Conservation (phyloP, 108 stramenopile genomes). For the Craspedostauros australis region DNA sequence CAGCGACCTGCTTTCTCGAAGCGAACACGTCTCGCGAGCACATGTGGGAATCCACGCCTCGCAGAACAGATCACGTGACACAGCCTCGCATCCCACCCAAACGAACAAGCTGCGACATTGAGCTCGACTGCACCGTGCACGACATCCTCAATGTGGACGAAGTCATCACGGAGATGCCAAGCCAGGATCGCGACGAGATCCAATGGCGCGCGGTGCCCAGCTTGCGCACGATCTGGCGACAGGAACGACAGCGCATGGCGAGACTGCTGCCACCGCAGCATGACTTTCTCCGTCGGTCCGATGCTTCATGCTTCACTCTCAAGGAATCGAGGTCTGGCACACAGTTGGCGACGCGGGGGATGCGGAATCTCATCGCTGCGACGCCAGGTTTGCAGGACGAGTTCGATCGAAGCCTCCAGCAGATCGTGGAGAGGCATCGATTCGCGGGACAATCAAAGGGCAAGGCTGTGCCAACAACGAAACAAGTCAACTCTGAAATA, state of each 20-base stretch:
- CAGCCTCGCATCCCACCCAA: no score
- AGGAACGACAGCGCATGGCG: conserved; percentile 71
- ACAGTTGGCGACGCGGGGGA: conserved; percentile 52
- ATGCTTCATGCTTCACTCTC: conserved; percentile 47
- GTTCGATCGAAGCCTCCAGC: conserved; percentile 51
- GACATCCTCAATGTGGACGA: conserved; percentile 58
- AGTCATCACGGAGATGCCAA: conserved; percentile 55
- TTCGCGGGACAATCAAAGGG: no score
- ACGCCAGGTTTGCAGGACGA: conserved; percentile 64
- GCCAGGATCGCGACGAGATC: conserved; percentile 47
- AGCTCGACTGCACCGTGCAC: conserved; percentile 64
- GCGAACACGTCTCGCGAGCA: no score
- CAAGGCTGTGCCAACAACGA: no score
- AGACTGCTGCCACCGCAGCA: conserved; percentile 52
- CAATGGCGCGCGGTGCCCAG: conserved; percentile 88
- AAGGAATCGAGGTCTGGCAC: conserved; percentile 60
- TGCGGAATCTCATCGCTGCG: conserved; percentile 47
- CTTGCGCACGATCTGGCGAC: conserved; percentile 79
- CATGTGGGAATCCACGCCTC: no score
- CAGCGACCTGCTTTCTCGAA: no score
- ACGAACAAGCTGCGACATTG: conserved; percentile 68
- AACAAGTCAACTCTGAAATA: no score
- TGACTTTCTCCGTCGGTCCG: conserved; percentile 51
- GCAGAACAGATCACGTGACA: no score
- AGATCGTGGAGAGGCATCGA: conserved; percentile 46